These are phyloP conservation scores for Penicillium paxilli DNA, from an alignment of 495 filamentous ascomycete species.

Conservation along the genomic window DNA sequence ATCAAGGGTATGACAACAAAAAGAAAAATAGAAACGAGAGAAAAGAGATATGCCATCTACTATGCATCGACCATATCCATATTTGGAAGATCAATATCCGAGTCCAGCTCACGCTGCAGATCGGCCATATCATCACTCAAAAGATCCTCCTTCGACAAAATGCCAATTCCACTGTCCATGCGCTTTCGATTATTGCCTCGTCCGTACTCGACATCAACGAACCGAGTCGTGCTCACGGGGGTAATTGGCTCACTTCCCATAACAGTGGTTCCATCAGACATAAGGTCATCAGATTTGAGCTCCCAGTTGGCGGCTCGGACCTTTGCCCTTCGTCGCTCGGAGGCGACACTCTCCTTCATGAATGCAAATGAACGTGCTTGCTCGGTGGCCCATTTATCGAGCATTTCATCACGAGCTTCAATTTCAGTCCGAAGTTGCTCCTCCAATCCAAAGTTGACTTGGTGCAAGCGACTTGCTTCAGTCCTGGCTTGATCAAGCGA, in stretches of 20 bases:
- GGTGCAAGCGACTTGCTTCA: constrained; percentile 33
- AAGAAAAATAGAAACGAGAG: background rate
- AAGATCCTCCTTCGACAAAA: constrained; percentile 59
- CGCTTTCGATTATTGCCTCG: constrained; percentile 46
- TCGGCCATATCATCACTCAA: constrained; percentile 33
- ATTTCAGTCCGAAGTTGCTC: constrained; percentile 35
- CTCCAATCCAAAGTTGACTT: constrained; percentile 36
- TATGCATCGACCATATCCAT: constrained; percentile 13
- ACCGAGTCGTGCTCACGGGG: constrained; percentile 43
- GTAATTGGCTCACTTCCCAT: constrained; percentile 45
- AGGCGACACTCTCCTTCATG: constrained; percentile 40
- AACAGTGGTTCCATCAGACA: constrained; percentile 50
- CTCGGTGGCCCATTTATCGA: constrained; percentile 42
- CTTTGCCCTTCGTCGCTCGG: constrained; percentile 39
- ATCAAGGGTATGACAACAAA: background rate
- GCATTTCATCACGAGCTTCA: constrained; percentile 36
- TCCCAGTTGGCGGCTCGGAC: constrained; percentile 43
- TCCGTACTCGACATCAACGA: constrained; percentile 47
- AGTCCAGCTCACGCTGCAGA: constrained; percentile 23
- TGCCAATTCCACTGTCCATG: constrained; percentile 63
- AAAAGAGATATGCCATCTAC: constrained; percentile 2
- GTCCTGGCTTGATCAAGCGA: constrained; percentile 31
- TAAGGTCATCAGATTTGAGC: constrained; percentile 46
- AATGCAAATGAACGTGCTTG: constrained; percentile 37
- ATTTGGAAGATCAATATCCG: constrained; percentile 21